Evolutionary conservation across 2,329 filamentous ascomycete genomes (phyloP).

Genomic region (Phaeosphaeria sp.): DNA sequence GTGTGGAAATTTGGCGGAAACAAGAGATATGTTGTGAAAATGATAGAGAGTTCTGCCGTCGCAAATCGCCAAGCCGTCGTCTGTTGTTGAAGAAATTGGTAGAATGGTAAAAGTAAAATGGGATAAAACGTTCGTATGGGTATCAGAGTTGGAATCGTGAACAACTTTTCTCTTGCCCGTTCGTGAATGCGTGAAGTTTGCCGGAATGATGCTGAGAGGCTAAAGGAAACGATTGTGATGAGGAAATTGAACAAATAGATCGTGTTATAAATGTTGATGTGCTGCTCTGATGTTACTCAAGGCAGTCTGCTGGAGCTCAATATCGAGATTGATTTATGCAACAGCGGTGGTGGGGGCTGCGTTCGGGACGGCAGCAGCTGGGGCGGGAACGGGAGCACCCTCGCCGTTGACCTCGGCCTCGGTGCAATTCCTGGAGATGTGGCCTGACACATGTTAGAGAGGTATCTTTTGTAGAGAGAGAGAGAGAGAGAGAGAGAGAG

Average conservation of each 20-base stretch:
- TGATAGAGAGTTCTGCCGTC: slow-evolving; percentile 22
- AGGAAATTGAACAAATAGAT: slow-evolving; percentile 22
- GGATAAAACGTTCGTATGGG: slow-evolving; percentile 43
- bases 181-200: slow-evolving; percentile 48
- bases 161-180: slow-evolving; percentile 44
- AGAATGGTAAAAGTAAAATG: slow-evolving; percentile 46
- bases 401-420: slow-evolving; percentile 67
- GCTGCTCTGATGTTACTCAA: slow-evolving; percentile 26
- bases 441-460: slow-evolving; percentile 54
- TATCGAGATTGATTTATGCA: slow-evolving; percentile 31
- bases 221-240: slow-evolving; percentile 42
- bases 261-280: slow-evolving; percentile 12
- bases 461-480: too few relatives aligned
- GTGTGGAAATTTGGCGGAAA: background rate
- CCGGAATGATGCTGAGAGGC: slow-evolving; percentile 41
- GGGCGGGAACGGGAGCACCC: slow-evolving; percentile 26
- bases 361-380: slow-evolving; percentile 43
- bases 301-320: background rate
- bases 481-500: too few relatives aligned
- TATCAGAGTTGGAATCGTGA: slow-evolving; percentile 54
- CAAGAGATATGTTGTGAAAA: slow-evolving; percentile 3
- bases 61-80: slow-evolving; percentile 47
- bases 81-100: slow-evolving; percentile 42
- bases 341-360: slow-evolving; percentile 51
- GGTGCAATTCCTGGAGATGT: slow-evolving; percentile 95